These are phyloP conservation scores for Keithomyces neogunnii DNA, from an alignment of 2,329 filamentous ascomycete species.

Conservation along the genomic window DNA sequence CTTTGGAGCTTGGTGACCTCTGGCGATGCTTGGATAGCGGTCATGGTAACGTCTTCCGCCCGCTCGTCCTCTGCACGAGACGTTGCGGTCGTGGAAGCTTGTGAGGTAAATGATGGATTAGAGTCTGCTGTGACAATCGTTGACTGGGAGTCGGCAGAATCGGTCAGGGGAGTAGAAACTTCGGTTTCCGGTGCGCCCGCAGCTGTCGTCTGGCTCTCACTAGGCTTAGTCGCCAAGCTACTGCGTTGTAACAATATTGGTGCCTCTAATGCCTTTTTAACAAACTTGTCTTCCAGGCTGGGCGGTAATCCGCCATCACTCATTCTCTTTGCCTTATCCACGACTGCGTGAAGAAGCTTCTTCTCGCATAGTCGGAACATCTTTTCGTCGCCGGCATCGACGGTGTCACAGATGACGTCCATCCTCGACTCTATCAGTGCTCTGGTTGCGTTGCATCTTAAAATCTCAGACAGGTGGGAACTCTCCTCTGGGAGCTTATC, in stretches of 20 bases:
- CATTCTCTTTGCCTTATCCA: slow-evolving; percentile 66
- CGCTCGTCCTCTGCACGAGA: slow-evolving; percentile 28
- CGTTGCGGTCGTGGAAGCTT: slow-evolving; percentile 36
- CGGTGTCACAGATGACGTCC: slow-evolving; percentile 65
- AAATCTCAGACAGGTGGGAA: slow-evolving; percentile 49
- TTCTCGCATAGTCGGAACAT: slow-evolving; percentile 74
- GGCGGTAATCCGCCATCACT: slow-evolving; percentile 56
- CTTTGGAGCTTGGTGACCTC: slow-evolving; percentile 53
- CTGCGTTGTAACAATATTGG: slow-evolving; percentile 64
- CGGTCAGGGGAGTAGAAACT: slow-evolving; percentile 13
- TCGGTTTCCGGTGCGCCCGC: slow-evolving; percentile 12
- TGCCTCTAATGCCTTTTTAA: slow-evolving; percentile 65
- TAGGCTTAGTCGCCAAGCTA: slow-evolving; percentile 19
- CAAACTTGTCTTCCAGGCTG: slow-evolving; percentile 80
- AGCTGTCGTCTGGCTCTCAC: slow-evolving; percentile 7
- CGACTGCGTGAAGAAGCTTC: slow-evolving; percentile 58
- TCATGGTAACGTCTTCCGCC: slow-evolving; percentile 24
- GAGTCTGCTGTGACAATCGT: slow-evolving; percentile 28
- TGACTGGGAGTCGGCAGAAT: slow-evolving; percentile 32
- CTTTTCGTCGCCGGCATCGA: slow-evolving; percentile 73
- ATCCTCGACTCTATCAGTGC: slow-evolving; percentile 56
- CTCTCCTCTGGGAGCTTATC: slow-evolving; percentile 49
- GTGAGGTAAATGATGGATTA: slow-evolving; percentile 26
- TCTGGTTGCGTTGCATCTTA: slow-evolving; percentile 40
- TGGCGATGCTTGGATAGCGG: slow-evolving; percentile 36